phyloP scores from a whole-genome alignment of 345 rosid species.

The Eucalyptus curtisii region DNA sequence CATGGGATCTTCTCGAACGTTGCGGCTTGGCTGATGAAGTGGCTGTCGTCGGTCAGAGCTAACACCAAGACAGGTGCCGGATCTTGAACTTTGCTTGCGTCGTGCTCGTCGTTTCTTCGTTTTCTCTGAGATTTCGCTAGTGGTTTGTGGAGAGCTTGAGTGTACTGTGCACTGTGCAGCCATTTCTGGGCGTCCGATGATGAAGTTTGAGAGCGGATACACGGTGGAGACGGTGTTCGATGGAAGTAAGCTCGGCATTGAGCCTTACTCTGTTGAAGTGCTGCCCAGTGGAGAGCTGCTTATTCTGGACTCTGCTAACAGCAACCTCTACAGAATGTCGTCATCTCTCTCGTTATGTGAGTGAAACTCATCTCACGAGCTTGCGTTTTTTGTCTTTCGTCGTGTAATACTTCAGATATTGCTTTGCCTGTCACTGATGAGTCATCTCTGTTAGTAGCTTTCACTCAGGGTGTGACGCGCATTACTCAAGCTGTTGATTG shows the following conservation, averaged over 20 bases:
- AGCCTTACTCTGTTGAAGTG: conserved; percentile 76
- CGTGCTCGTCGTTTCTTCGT: not conserved
- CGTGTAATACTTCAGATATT: not conserved
- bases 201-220: conserved; percentile 96
- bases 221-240: conserved; percentile 95
- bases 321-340: conserved; percentile 86
- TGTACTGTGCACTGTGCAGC: conserved; percentile 18
- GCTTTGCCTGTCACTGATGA: not conserved
- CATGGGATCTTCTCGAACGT: conserved; percentile 67
- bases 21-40: conserved; percentile 61
- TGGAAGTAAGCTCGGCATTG: conserved; percentile 95
- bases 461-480: not conserved
- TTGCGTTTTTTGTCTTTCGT: not conserved
- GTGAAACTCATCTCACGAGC: conserved; percentile 1
- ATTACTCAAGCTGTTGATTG: not conserved
- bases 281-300: conserved; percentile 81
- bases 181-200: conserved; percentile 71
- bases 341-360: conserved; percentile 82
- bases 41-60: conserved; percentile 21
- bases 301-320: conserved; percentile 81
- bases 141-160: not conserved
- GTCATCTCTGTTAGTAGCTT: not conserved
- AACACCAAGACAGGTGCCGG: conserved; percentile 77
- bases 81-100: conserved; percentile 2
- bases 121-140: not conserved